Percentiles rank a stretch among this genome's conserved stretches.
Evolutionary conservation across 2,329 filamentous ascomycete species (phyloP).

Genomic region (Pseudocercospora vitis): DNA sequence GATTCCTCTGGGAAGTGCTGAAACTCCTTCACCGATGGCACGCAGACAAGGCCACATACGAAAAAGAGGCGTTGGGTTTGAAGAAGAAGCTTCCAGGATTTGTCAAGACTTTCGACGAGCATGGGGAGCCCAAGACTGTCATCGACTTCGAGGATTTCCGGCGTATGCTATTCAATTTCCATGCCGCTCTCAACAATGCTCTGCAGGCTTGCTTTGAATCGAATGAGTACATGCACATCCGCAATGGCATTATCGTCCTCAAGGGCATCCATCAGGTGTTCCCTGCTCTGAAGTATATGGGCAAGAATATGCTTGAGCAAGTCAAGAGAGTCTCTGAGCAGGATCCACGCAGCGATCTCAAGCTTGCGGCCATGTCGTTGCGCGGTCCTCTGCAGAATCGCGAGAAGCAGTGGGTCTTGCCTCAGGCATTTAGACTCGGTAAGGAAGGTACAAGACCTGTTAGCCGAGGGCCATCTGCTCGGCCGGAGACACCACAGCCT

Average conservation of each 20-base stretch:
- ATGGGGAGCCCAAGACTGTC: conserved; percentile 61
- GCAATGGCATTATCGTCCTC: conserved; percentile 88
- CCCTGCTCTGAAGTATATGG: conserved; percentile 88
- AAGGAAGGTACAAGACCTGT: conserved; percentile 32
- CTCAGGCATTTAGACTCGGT: conserved; percentile 63
- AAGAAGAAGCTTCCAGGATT: conserved; percentile 73
- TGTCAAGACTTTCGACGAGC: conserved; percentile 68
- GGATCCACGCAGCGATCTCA: conserved; percentile 69
- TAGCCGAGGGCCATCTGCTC: conserved; percentile 34
- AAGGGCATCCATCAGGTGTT: conserved; percentile 79
- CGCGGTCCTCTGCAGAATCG: conserved; percentile 68
- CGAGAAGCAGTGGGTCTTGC: conserved; percentile 69
- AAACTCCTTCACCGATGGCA: conserved; percentile 84
- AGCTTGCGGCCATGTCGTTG: conserved; percentile 70
- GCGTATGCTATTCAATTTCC: conserved; percentile 84
- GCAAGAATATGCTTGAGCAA: conserved; percentile 64
- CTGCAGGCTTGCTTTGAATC: conserved; percentile 78
- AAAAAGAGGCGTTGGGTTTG: conserved; percentile 74
- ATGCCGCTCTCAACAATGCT: conserved; percentile 75
- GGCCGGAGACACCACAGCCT: conserved; percentile 47
- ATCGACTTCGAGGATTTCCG: conserved; percentile 85
- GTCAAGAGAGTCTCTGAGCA: conserved; percentile 62
- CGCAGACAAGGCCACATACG: conserved; percentile 70
- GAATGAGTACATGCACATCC: conserved; percentile 94
- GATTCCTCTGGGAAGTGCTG: conserved; percentile 80